These are phyloP conservation scores for Didymosphaeria variabile DNA, from an alignment of 2,329 filamentous ascomycete species.

Conservation along the genomic window DNA sequence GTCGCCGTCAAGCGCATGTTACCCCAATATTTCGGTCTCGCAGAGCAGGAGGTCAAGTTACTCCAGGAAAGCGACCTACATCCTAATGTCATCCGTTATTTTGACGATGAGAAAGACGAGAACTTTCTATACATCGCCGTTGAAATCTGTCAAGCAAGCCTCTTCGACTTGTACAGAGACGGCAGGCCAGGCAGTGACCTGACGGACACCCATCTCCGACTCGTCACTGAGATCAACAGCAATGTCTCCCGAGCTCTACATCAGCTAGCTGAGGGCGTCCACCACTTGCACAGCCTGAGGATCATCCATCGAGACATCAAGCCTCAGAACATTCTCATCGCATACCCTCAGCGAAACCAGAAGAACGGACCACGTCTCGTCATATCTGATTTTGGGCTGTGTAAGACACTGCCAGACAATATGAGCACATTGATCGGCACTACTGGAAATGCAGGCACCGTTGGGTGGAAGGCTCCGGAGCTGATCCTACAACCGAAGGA, in stretches of 20 bases:
- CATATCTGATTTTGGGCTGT: constrained; percentile 96
- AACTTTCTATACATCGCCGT: constrained; percentile 96
- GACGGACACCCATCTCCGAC: constrained; percentile 69
- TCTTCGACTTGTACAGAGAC: constrained; percentile 89
- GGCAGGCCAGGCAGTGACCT: constrained; percentile 53
- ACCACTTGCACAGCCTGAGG: constrained; percentile 87
- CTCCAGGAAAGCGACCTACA: constrained; percentile 95
- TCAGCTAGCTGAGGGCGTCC: constrained; percentile 88
- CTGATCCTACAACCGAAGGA: constrained; percentile 71
- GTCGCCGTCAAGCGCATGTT: constrained; percentile 98
- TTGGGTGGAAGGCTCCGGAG: constrained; percentile 96
- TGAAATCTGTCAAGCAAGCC: constrained; percentile 90
- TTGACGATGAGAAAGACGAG: constrained; percentile 85
- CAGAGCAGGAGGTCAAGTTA: constrained; percentile 89
- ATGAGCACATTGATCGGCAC: constrained; percentile 95
- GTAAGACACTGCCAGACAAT: constrained; percentile 94
- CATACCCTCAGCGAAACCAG: constrained; percentile 72
- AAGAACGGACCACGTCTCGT: constrained; percentile 80
- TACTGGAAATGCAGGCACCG: constrained; percentile 92
- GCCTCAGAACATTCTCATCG: constrained; percentile 94
- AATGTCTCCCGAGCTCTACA: constrained; percentile 83
- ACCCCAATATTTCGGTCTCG: constrained; percentile 94
- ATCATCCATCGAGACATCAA: constrained; percentile 98
- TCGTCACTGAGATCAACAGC: constrained; percentile 76
- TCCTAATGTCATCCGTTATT: constrained; percentile 96